Evolutionary conservation across 2,329 filamentous ascomycete genomes (phyloP).

Genomic region (Mollisia scopiformis): DNA sequence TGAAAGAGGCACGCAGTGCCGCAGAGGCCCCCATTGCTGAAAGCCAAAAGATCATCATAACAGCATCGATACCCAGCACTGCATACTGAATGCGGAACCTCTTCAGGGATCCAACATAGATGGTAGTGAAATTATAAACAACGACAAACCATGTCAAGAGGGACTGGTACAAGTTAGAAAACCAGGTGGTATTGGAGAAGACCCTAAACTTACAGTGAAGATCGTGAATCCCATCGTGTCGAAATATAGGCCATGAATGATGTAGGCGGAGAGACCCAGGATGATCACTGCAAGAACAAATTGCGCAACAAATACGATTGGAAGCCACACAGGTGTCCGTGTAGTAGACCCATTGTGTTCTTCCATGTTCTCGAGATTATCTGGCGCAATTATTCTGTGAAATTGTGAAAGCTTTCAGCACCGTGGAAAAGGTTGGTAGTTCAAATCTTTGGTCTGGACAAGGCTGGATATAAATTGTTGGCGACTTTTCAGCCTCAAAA

Average conservation of each 20-base stretch:
- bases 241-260: slow-evolving; percentile 20
- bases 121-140: slow-evolving; percentile 5
- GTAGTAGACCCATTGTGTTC: background rate
- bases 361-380: too few species aligned
- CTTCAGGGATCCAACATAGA: slow-evolving; percentile 6
- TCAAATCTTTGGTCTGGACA: too few species aligned
- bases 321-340: slow-evolving; percentile 10
- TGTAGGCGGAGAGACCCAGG: slow-evolving; percentile 12
- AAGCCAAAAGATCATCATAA: slow-evolving; percentile 18
- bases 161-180: slow-evolving; percentile 6
- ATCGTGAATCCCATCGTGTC: slow-evolving; percentile 15
- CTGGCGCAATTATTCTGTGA: too few species aligned
- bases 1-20: slow-evolving; percentile 14
- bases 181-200: background rate
- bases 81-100: slow-evolving; percentile 5
- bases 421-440: too few species aligned
- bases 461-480: too few species aligned
- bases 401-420: too few species aligned
- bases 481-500: too few species aligned
- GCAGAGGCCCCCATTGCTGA: slow-evolving; percentile 20
- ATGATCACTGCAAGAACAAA: slow-evolving; percentile 44
- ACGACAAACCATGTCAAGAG: slow-evolving; percentile 19
- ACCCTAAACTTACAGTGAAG: slow-evolving; percentile 9
- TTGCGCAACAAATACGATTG: slow-evolving; percentile 49
- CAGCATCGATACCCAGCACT: slow-evolving; percentile 2